Percentiles rank a stretch among this genome's conserved stretches.
phyloP scores from a whole-genome alignment of 2,329 filamentous ascomycete species.

The Neodidymelliopsis sp. region DNA sequence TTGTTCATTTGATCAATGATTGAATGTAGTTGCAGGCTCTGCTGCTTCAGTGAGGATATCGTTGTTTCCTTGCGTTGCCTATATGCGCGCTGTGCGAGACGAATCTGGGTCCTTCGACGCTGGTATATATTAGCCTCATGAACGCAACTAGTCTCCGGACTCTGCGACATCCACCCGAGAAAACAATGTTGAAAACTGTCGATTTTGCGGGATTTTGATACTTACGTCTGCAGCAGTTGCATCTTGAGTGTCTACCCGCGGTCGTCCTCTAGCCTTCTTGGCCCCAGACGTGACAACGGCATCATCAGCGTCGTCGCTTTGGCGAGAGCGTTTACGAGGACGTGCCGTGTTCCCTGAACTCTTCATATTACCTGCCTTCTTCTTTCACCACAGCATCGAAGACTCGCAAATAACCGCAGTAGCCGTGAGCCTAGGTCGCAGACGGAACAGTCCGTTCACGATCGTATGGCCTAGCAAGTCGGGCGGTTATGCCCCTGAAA shows the following conservation, averaged over 20 bases:
- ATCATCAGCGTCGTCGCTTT: constrained; percentile 35
- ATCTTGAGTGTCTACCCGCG: constrained; percentile 77
- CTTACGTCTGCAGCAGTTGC: constrained; percentile 80
- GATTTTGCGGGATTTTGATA: too few species aligned
- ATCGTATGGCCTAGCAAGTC: too few species aligned
- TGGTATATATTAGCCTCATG: constrained; percentile 39
- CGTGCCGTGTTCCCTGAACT: constrained; percentile 18
- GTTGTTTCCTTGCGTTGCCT: constrained; percentile 84
- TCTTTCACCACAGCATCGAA: too few species aligned
- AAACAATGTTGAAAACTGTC: background rate
- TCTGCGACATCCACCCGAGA: too few species aligned
- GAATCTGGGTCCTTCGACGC: constrained; percentile 86
- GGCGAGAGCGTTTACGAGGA: constrained; percentile 43
- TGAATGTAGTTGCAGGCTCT: constrained; percentile 72
- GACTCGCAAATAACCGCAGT: background rate
- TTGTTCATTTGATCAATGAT: constrained; percentile 77
- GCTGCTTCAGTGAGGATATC: constrained; percentile 74
- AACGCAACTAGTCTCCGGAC: background rate
- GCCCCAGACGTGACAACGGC: constrained; percentile 33
- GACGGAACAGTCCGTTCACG: background rate
- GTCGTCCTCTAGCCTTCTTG: constrained; percentile 72
- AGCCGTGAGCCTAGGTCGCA: background rate
- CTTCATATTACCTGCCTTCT: constrained; percentile 28
- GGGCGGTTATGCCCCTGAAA: too few species aligned
- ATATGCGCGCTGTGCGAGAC: constrained; percentile 85